Evolutionary conservation across 2,329 filamentous ascomycete genomes (phyloP).

Genomic region (Verticillium isaacii): DNA sequence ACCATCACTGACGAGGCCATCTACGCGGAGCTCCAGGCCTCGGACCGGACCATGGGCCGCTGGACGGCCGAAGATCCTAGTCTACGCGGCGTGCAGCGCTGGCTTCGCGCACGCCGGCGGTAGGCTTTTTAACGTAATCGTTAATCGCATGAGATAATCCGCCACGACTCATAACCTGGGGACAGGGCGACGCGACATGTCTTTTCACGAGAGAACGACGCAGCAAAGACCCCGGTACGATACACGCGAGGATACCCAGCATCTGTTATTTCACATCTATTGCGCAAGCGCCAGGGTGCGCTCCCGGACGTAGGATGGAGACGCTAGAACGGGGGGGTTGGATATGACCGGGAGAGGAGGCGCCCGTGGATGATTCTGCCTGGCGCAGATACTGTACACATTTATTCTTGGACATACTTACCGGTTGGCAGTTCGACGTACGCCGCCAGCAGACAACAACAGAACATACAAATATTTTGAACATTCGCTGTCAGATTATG

Average conservation of each 20-base stretch:
- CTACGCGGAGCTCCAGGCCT: conserved; percentile 49
- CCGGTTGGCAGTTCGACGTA: not conserved
- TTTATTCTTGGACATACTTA: not conserved
- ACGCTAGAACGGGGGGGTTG: not conserved
- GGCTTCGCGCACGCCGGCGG: conserved; percentile 42
- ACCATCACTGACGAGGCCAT: conserved; percentile 55
- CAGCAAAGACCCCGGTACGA: not conserved
- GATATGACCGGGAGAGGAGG: not conserved
- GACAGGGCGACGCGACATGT: not conserved
- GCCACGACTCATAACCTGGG: not conserved
- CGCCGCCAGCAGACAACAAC: not conserved
- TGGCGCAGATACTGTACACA: conserved; percentile 3
- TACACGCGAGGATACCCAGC: conserved; percentile 1
- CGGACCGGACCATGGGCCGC: conserved; percentile 51
- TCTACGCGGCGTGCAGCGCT: conserved; percentile 51
- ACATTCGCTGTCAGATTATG: not conserved
- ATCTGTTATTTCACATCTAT: not conserved
- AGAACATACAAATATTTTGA: not conserved
- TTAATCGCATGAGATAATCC: not conserved
- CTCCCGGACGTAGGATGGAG: not conserved
- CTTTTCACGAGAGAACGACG: not conserved
- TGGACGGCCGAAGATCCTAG: conserved; percentile 61
- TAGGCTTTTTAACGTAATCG: conserved; percentile 1
- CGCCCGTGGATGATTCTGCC: not conserved
- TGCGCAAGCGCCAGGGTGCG: not conserved